phyloP scores from a whole-genome alignment of 129 eudicot genomes.

The Pseudognaphalium luteoalbum region DNA sequence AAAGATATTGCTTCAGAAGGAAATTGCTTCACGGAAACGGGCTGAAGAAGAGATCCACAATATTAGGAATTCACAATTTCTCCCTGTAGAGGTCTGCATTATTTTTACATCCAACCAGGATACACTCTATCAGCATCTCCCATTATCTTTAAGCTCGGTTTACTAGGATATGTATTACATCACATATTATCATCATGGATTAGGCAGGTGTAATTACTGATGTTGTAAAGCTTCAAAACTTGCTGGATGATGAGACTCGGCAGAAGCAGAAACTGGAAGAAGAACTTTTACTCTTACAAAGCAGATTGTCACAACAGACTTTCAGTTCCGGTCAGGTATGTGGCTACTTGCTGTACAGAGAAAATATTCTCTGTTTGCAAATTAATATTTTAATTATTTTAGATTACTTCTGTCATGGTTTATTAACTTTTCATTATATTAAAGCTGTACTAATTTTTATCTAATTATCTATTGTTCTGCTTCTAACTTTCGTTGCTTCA shows the following conservation, averaged over 20 bases:
- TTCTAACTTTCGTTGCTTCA: conserved; percentile 36
- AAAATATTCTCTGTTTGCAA: conserved; percentile 7
- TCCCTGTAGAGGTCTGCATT: conserved; percentile 58
- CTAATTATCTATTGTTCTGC: background rate
- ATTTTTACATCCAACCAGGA: background rate
- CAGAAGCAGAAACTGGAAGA: conserved; percentile 87
- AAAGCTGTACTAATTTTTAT: background rate
- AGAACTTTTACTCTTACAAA: conserved; percentile 68
- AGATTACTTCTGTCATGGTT: background rate
- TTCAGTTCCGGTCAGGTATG: conserved; percentile 74
- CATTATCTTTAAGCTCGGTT: conserved; percentile 1
- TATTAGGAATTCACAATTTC: conserved; percentile 58
- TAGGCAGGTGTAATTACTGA: conserved; percentile 80
- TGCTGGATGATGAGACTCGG: conserved; percentile 76
- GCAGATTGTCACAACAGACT: conserved; percentile 72
- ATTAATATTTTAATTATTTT: background rate
- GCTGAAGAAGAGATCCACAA: conserved; percentile 79
- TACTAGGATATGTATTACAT: conserved; percentile 27
- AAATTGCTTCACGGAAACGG: conserved; percentile 58
- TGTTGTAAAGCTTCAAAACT: conserved; percentile 58
- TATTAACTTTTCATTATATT: background rate
- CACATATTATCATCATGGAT: conserved; percentile 39
- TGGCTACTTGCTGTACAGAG: background rate
- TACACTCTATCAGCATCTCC: conserved; percentile 16
- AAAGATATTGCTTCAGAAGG: conserved; percentile 72